Evolutionary conservation across 2,329 filamentous ascomycete genomes (phyloP).

Genomic region (Penicillium capsulatum): DNA sequence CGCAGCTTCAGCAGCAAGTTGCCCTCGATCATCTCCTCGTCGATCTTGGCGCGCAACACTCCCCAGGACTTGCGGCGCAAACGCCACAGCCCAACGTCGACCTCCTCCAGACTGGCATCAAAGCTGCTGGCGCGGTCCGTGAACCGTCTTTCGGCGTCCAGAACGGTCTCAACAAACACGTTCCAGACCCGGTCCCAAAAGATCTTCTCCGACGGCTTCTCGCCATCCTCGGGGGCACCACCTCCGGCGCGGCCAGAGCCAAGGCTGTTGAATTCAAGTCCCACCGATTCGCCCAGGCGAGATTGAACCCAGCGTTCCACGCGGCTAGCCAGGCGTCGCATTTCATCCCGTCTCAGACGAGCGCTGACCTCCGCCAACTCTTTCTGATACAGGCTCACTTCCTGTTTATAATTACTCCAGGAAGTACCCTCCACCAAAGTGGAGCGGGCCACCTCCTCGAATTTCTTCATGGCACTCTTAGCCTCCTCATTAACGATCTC

Average conservation of each 20-base stretch:
- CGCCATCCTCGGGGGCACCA: conserved; percentile 72
- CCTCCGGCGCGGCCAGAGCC: conserved; percentile 80
- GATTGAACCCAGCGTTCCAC: conserved; percentile 93
- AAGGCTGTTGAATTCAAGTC: conserved; percentile 92
- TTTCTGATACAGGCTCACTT: conserved; percentile 76
- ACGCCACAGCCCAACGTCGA: conserved; percentile 87
- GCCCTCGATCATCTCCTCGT: conserved; percentile 97
- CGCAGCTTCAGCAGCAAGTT: conserved; percentile 92
- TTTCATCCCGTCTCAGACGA: conserved; percentile 86
- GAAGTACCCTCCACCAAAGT: conserved; percentile 72
- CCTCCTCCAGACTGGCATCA: conserved; percentile 85
- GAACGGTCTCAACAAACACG: conserved; percentile 75
- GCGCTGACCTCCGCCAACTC: conserved; percentile 86
- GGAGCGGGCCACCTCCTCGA: conserved; percentile 69
- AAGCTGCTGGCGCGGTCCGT: conserved; percentile 87
- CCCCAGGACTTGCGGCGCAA: conserved; percentile 92
- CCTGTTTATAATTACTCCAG: conserved; percentile 84
- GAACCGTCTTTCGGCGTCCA: conserved; percentile 80
- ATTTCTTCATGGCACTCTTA: conserved; percentile 67
- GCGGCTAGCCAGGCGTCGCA: conserved; percentile 83
- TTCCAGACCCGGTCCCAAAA: conserved; percentile 96
- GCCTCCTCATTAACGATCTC: conserved; percentile 86
- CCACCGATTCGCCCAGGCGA: conserved; percentile 78
- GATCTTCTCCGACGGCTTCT: conserved; percentile 73
- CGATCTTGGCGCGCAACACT: conserved; percentile 81